These are phyloP conservation scores for Tulasnella sp. DNA, from an alignment of 768 basidiomycete genomes.

Conservation along the genomic window DNA sequence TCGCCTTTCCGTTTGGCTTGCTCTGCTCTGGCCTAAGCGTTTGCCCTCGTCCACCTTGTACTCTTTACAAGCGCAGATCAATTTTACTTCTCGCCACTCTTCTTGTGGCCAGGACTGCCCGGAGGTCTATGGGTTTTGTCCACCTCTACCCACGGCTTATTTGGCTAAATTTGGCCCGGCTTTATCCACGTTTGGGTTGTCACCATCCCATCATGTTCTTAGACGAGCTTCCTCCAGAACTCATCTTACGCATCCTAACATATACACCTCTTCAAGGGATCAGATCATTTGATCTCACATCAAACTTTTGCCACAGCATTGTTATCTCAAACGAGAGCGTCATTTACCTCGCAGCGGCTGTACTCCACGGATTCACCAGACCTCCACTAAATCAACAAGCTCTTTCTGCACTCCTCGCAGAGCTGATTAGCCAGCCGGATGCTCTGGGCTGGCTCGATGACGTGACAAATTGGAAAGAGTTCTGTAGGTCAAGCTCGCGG, in stretches of 20 bases:
- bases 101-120: too few relatives aligned
- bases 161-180: too few relatives aligned
- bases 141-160: too few relatives aligned
- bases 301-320: background rate
- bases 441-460: constrained; percentile 29
- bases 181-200: too few relatives aligned
- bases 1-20: too few relatives aligned
- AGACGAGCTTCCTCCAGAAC: constrained; percentile 42
- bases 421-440: constrained; percentile 32
- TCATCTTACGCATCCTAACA: constrained; percentile 38
- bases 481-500: constrained; percentile 36
- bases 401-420: constrained; percentile 36
- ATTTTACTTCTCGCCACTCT: too few relatives aligned
- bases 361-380: background rate
- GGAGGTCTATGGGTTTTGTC: too few relatives aligned
- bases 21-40: too few relatives aligned
- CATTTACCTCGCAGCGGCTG: background rate
- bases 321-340: background rate
- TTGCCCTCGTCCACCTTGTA: too few relatives aligned
- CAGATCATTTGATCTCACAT: constrained; percentile 19
- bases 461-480: constrained; percentile 43
- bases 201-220: background rate
- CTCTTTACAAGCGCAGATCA: too few relatives aligned
- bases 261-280: constrained; percentile 40
- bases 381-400: constrained; percentile 6